A percentile compares a stretch with the other conserved stretches of the same genome.
Evolutionary conservation across 805 yeast genomes (phyloP).

Genomic region (Zygosaccharomyces siamensis): DNA sequence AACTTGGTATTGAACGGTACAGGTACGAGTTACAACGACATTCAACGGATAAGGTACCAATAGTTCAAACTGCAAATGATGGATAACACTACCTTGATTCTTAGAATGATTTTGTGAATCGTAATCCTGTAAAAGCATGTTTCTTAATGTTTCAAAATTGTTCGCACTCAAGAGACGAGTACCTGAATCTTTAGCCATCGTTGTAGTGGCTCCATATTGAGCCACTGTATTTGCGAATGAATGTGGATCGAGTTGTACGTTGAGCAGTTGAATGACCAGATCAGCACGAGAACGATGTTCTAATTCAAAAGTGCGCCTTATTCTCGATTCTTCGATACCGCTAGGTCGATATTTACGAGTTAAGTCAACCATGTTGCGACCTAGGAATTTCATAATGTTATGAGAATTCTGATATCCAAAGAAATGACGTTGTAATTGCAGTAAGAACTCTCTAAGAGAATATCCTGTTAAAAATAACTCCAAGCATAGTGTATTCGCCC

Average conservation of each 20-base stretch:
- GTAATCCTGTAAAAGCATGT: slow-evolving; percentile 42
- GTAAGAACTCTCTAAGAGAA: slow-evolving; percentile 44
- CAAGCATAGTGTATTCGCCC: slow-evolving; percentile 61
- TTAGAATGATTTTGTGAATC: slow-evolving; percentile 9
- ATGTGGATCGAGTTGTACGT: slow-evolving; percentile 39
- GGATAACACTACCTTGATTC: slow-evolving; percentile 34
- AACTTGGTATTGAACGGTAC: slow-evolving; percentile 71
- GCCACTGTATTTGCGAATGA: slow-evolving; percentile 21
- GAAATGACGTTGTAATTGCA: slow-evolving; percentile 51
- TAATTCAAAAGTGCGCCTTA: slow-evolving; percentile 33
- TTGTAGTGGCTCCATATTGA: slow-evolving; percentile 29
- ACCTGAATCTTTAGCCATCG: slow-evolving; percentile 8
- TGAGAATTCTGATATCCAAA: slow-evolving; percentile 36
- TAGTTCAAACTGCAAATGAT: slow-evolving; percentile 51
- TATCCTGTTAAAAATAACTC: slow-evolving; percentile 58
- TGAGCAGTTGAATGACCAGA: slow-evolving; percentile 29
- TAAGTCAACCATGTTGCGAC: slow-evolving; percentile 25
- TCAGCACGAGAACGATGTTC: slow-evolving; percentile 14
- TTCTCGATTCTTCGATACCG: slow-evolving; percentile 17
- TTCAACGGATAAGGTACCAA: slow-evolving; percentile 85
- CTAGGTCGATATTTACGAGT: slow-evolving; percentile 26
- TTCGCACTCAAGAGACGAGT: slow-evolving; percentile 40
- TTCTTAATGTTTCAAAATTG: slow-evolving; percentile 41
- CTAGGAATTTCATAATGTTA: slow-evolving; percentile 21
- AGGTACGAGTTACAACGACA: slow-evolving; percentile 63